Conservation (phyloP, 176 grass and related monocot species). For the Olyra latifolia region DNA sequence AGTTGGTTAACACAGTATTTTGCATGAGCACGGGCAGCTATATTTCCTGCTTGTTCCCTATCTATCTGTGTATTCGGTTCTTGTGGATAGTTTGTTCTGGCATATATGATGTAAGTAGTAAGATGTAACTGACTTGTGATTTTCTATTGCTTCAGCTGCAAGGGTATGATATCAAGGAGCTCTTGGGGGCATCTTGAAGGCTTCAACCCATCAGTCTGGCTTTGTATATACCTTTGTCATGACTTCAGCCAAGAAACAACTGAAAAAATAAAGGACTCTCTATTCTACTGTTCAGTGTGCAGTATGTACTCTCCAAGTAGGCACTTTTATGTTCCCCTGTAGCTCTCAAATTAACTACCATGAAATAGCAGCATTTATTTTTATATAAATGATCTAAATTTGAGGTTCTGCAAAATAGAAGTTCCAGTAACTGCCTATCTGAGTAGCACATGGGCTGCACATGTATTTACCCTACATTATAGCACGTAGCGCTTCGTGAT, state of each 20-base stretch:
- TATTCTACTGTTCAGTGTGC: background rate
- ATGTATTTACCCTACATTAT: no score
- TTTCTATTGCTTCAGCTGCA: slow-evolving; percentile 62
- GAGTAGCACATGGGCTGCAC: background rate
- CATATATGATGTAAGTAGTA: background rate
- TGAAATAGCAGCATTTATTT: background rate
- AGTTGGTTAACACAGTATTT: slow-evolving; percentile 5
- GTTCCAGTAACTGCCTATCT: background rate
- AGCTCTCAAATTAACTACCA: background rate
- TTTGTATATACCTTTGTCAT: slow-evolving; percentile 11
- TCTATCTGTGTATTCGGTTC: background rate
- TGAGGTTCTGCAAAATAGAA: slow-evolving; percentile 20
- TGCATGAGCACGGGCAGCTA: background rate
- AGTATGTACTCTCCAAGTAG: background rate
- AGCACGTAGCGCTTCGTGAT: no score
- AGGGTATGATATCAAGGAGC: slow-evolving; percentile 96
- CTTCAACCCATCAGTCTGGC: background rate
- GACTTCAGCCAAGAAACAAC: background rate
- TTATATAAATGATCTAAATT: background rate
- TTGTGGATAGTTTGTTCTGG: background rate
- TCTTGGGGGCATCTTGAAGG: slow-evolving; percentile 72
- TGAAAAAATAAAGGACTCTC: slow-evolving; percentile 11
- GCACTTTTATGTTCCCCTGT: slow-evolving; percentile 10
- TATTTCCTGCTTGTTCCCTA: background rate
- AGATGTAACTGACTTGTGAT: slow-evolving; percentile 8